phyloP scores from a whole-genome alignment of 2,329 filamentous ascomycete genomes.

The Verticillium nonalfalfae region DNA sequence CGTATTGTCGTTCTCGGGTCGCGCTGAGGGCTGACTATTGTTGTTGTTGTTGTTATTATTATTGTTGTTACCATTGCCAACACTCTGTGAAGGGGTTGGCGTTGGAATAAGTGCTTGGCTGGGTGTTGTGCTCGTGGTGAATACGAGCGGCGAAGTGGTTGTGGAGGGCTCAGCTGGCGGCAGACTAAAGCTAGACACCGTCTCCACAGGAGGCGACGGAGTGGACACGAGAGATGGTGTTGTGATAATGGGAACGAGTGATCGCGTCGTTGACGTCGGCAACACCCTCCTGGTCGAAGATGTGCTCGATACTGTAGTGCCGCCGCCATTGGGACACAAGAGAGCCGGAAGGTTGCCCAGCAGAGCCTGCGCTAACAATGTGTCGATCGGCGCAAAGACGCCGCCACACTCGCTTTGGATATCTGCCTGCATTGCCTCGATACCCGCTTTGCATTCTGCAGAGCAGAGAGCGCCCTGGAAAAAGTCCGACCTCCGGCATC shows the following conservation, averaged over 20 bases:
- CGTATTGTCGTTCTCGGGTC: not conserved
- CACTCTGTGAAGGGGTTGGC: not conserved
- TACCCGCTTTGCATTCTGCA: slow-evolving; percentile 21
- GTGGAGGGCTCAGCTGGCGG: not conserved
- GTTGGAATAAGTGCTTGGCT: not conserved
- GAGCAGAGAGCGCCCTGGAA: slow-evolving; percentile 27
- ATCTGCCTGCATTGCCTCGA: slow-evolving; percentile 18
- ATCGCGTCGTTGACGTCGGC: not conserved
- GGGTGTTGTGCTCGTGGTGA: not conserved
- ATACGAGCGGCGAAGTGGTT: not conserved
- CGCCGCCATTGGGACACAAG: slow-evolving; percentile 20
- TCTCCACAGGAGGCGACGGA: not conserved
- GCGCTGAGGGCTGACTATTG: not conserved
- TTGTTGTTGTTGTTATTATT: not conserved
- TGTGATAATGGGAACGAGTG: not conserved
- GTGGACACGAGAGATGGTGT: not conserved
- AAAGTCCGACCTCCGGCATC: slow-evolving; percentile 31
- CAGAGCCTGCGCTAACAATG: slow-evolving; percentile 29
- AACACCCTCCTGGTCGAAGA: not conserved
- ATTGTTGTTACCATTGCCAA: not conserved
- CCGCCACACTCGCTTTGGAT: slow-evolving; percentile 20
- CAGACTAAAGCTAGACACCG: not conserved
- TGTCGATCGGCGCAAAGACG: slow-evolving; percentile 16
- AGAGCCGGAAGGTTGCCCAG: slow-evolving; percentile 26
- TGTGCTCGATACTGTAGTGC: not conserved